A percentile compares a stretch with the other conserved stretches of the same genome.
Evolutionary conservation across 2,329 filamentous ascomycete genomes (phyloP).

Genomic region (Cladobotryum protrusum): DNA sequence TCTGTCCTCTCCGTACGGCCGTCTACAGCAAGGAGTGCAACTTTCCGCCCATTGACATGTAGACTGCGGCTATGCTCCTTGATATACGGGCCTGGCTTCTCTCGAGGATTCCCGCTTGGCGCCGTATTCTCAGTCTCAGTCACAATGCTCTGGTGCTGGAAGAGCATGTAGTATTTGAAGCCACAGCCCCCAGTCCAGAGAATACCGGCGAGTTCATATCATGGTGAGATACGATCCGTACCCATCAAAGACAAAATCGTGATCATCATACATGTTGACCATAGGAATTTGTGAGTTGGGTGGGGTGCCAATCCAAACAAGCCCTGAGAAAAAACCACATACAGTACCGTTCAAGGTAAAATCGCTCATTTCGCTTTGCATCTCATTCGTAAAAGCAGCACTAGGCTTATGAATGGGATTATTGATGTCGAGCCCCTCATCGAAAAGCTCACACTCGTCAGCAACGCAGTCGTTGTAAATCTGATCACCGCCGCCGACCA

Average conservation of each 20-base stretch:
- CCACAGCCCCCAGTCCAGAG: conserved; percentile 79
- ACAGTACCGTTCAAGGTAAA: conserved; percentile 82
- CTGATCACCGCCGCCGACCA: conserved; percentile 95
- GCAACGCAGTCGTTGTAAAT: conserved; percentile 90
- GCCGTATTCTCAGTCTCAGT: conserved; percentile 78
- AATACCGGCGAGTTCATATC: conserved; percentile 92
- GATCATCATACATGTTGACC: conserved; percentile 97
- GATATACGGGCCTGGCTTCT: conserved; percentile 81
- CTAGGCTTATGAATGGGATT: conserved; percentile 75
- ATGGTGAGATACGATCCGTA: conserved; percentile 85
- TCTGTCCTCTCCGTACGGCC: conserved; percentile 85
- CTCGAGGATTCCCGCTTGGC: conserved; percentile 84
- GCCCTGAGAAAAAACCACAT: conserved; percentile 96
- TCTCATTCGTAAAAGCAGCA: conserved; percentile 67
- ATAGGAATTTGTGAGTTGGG: conserved; percentile 91
- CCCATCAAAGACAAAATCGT: conserved; percentile 85
- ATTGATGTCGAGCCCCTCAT: conserved; percentile 75
- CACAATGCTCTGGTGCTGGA: conserved; percentile 87
- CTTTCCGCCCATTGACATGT: conserved; percentile 72
- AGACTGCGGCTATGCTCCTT: conserved; percentile 76
- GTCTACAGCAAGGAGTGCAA: conserved; percentile 82
- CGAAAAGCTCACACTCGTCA: conserved; percentile 68
- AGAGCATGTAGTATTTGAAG: conserved; percentile 98
- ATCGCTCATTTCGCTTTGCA: conserved; percentile 87
- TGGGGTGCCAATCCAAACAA: conserved; percentile 92